Evolutionary conservation across 257 asterid genomes (phyloP), one percentile per base, ranked within the genome.

Genomic region (Fraxinus cuspidata): DNA sequence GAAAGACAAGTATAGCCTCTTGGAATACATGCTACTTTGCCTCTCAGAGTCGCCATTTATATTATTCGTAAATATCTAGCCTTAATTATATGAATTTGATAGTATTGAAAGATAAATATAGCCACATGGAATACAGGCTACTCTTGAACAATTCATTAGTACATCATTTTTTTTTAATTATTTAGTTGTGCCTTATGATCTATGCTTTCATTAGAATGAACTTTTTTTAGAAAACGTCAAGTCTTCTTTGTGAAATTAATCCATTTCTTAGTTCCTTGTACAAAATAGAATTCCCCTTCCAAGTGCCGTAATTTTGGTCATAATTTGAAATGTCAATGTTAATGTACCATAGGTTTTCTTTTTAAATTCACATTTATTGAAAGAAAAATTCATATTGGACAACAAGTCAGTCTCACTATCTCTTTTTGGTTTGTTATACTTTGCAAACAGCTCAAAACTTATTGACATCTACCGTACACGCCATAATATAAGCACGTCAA

Each of bases 391-490:
- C 56, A 38, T 60, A 56, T 75, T 68, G 28, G 47, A 79, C 28
- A 32, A 70, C 70, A 67, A 68, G 51, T 65, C n/a, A 76, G 78
- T 72, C 89, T 87, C 72, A 87, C 84, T 71, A 25, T 25, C 74
- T 71, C 27, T 12, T 34, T 65, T 80, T 69, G 7, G 64, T 40
- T 80, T 42, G 12, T 42, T 42, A 11, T 71, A 66, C 84, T 74
- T 83, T 78, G 47, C 34, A 37, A 76, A 82, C 98, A 96, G 99
- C 72, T 92, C 94, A 11, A 96, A 92, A 83, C 97, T 96, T 79
- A 92, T 96, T 69, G 98, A 96, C 85, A 88, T 96, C 85, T 96
- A 96, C 80, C 97, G 97, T 80, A 93, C 96, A 75, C 97, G 96
- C 87, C 99, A 96, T 85, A 96, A 96, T 79, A 93, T 96, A 88